A percentile compares a stretch with the other conserved stretches of the same genome.
These are phyloP conservation scores for Colletotrichum sublineola DNA, from an alignment of 2,329 filamentous ascomycete genomes.

Conservation along the genomic window DNA sequence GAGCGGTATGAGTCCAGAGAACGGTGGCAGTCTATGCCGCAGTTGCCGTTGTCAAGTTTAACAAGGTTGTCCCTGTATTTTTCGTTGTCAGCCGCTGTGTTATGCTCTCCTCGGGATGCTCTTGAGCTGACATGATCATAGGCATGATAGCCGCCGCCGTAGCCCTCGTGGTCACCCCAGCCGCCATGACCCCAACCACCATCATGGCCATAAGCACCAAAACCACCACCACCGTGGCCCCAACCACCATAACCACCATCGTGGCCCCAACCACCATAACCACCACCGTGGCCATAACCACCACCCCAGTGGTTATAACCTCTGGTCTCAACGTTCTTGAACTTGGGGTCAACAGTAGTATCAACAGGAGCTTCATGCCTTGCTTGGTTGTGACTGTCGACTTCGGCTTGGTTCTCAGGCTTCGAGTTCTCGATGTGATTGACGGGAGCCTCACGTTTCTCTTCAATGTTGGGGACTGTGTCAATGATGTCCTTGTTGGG, in stretches of 20 bases:
- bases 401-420: not conserved
- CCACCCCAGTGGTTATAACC: not conserved
- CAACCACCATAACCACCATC: no score
- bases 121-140: not conserved
- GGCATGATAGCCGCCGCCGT: not conserved
- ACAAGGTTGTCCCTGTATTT: conserved; percentile 25
- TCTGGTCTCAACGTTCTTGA: not conserved
- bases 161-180: not conserved
- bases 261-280: no score
- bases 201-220: no score
- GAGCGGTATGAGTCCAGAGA: conserved; percentile 11
- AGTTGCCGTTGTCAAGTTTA: not conserved
- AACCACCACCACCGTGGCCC: no score
- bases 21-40: not conserved
- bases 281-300: not conserved
- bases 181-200: no score
- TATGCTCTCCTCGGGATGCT: conserved; percentile 15
- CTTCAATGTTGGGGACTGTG: not conserved
- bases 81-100: conserved; percentile 3
- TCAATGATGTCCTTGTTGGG: not conserved
- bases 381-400: not conserved
- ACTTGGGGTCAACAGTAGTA: not conserved
- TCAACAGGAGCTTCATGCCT: not conserved
- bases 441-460: not conserved
- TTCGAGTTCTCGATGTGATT: not conserved